Percentiles rank a stretch among this genome's conserved stretches.
phyloP scores from a whole-genome alignment of 2,329 filamentous ascomycete species.

The Colletotrichum viniferum region DNA sequence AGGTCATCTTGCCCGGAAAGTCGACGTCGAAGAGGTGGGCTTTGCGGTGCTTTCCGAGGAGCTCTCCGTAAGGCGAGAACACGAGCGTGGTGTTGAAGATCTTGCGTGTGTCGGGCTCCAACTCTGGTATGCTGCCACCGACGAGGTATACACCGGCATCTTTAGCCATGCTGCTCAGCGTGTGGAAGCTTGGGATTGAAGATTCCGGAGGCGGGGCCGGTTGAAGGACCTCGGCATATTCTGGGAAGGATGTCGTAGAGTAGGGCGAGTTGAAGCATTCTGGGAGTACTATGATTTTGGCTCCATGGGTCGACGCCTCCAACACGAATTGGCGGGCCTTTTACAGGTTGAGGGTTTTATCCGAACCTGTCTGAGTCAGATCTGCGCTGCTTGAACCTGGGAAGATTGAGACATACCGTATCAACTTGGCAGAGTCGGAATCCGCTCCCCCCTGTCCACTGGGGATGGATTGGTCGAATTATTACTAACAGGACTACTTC shows the following conservation, averaged over 20 bases:
- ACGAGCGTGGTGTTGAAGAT: slow-evolving; percentile 92
- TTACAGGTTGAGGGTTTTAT: slow-evolving; percentile 84
- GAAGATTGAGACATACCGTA: no score
- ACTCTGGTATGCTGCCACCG: slow-evolving; percentile 91
- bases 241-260: slow-evolving; percentile 86
- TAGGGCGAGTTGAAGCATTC: slow-evolving; percentile 99
- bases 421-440: no score
- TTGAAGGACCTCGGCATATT: slow-evolving; percentile 86
- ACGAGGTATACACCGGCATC: slow-evolving; percentile 82
- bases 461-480: no score
- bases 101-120: slow-evolving; percentile 58
- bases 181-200: slow-evolving; percentile 83
- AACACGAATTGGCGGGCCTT: slow-evolving; percentile 82
- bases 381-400: fast-evolving
- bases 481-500: no score
- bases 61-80: slow-evolving; percentile 76
- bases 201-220: slow-evolving; percentile 74
- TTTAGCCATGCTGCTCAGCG: slow-evolving; percentile 77
- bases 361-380: slow-evolving; percentile 60
- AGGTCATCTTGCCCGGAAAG: slow-evolving; percentile 92
- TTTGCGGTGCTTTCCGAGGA: slow-evolving; percentile 90
- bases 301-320: slow-evolving; percentile 76
- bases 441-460: no score
- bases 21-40: slow-evolving; percentile 97
- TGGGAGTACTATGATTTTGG: slow-evolving; percentile 86